Conservation (phyloP, 2,329 filamentous ascomycete species). For the Trichoderma gracile region DNA sequence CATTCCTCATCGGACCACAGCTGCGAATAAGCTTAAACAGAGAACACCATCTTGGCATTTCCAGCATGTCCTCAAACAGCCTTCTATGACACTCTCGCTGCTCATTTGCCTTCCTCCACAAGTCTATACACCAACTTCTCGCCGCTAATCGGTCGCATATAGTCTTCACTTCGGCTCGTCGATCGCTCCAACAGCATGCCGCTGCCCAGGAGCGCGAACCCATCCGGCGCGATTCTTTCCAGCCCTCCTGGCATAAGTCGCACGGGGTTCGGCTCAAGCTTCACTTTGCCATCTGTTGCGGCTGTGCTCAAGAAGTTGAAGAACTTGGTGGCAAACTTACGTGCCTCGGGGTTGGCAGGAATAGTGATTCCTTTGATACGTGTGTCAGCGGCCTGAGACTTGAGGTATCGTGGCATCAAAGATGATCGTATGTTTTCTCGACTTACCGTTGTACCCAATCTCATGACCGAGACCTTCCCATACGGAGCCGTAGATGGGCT, state of each 20-base stretch:
- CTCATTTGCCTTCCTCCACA: neutral
- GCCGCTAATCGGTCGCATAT: conserved; percentile 43
- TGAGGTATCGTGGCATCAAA: neutral
- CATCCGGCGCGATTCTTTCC: conserved; percentile 33
- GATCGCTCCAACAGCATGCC: conserved; percentile 29
- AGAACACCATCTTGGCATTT: neutral
- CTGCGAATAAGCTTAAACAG: neutral
- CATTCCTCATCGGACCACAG: neutral
- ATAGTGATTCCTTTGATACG: conserved; percentile 6
- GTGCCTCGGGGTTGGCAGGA: conserved; percentile 31
- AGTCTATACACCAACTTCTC: conserved; percentile 43
- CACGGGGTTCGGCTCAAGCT: conserved; percentile 36
- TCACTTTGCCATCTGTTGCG: neutral
- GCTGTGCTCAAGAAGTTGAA: conserved; percentile 39
- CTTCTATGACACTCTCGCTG: neutral
- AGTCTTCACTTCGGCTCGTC: conserved; percentile 30
- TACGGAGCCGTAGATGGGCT: conserved; percentile 44
- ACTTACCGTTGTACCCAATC: conserved; percentile 41
- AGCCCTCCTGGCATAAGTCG: conserved; percentile 39
- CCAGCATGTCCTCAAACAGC: neutral
- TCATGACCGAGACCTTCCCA: conserved; percentile 47
- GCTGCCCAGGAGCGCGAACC: conserved; percentile 34
- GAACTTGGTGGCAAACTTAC: conserved; percentile 39
- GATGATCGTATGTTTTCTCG: neutral
- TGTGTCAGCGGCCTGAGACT: neutral